These are phyloP conservation scores for Colletotrichum sojae DNA, from an alignment of 2,329 filamentous ascomycete species.

Conservation along the genomic window DNA sequence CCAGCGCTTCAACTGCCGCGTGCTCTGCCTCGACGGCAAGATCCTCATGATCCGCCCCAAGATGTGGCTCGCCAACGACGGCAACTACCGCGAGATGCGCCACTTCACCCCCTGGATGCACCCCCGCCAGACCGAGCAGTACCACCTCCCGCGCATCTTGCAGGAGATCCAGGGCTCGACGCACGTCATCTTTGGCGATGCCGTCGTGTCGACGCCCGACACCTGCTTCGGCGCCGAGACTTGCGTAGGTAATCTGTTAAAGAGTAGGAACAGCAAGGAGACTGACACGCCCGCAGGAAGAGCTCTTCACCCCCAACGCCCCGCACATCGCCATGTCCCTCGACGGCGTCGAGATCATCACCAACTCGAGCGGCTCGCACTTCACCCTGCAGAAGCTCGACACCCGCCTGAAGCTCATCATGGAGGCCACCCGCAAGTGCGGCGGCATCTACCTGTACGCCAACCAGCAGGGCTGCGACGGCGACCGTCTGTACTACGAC, in stretches of 20 bases:
- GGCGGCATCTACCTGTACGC: conserved; percentile 65
- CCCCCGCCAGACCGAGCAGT: conserved; percentile 72
- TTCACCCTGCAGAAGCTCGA: conserved; percentile 74
- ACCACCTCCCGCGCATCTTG: conserved; percentile 73
- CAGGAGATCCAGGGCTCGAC: conserved; percentile 62
- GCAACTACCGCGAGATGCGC: conserved; percentile 72
- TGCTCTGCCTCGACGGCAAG: conserved; percentile 69
- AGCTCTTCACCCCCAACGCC: conserved; percentile 71
- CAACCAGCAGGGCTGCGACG: conserved; percentile 70
- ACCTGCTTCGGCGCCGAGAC: conserved; percentile 71
- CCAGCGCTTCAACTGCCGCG: conserved; percentile 55
- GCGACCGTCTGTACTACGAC: conserved; percentile 66
- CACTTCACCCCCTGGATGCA: conserved; percentile 76
- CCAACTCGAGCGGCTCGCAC: conserved; percentile 79
- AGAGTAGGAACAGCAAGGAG: background rate
- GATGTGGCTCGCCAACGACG: conserved; percentile 78
- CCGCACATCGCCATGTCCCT: conserved; percentile 48
- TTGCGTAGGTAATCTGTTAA: conserved; percentile 58
- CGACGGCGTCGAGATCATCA: conserved; percentile 78
- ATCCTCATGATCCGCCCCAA: conserved; percentile 82
- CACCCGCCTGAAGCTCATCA: conserved; percentile 73
- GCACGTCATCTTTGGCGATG: conserved; percentile 77
- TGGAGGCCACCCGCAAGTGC: conserved; percentile 70
- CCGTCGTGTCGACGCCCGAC: conserved; percentile 71
- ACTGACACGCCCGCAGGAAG: conserved; percentile 54